These are phyloP conservation scores for Plasmodium falciparum DNA, from an alignment of 169 alveolate genomes.

Conservation along the genomic window DNA sequence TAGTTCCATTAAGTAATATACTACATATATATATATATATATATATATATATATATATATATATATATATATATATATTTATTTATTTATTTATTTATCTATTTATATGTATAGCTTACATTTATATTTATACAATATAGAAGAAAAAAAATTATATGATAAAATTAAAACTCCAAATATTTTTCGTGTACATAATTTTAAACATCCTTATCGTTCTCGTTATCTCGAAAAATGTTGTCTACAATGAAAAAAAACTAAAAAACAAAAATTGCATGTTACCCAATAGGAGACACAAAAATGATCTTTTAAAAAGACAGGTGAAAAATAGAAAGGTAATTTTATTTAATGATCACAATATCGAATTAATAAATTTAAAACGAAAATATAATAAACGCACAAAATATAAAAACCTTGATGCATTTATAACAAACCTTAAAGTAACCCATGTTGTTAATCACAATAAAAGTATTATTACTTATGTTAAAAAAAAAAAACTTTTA, in stretches of 20 bases:
- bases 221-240: not conserved
- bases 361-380: no score
- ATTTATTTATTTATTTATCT: not conserved
- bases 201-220: not conserved
- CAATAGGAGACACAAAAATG: not conserved
- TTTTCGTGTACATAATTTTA: not conserved
- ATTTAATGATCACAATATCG: no score
- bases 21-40: not conserved
- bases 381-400: no score
- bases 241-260: slow-evolving; percentile 14
- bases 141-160: slow-evolving; percentile 4
- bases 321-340: not conserved
- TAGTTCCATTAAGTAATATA: no score
- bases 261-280: not conserved
- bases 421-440: not conserved
- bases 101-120: not conserved
- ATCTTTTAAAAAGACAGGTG: not conserved
- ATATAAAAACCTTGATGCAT: not conserved
- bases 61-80: not conserved
- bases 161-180: not conserved
- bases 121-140: not conserved
- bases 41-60: slow-evolving; percentile 5
- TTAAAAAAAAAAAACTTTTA: not conserved
- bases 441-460: not conserved
- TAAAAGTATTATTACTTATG: not conserved